phyloP scores from a whole-genome alignment of 129 eudicot species.

The Tanacetum coccineum region DNA sequence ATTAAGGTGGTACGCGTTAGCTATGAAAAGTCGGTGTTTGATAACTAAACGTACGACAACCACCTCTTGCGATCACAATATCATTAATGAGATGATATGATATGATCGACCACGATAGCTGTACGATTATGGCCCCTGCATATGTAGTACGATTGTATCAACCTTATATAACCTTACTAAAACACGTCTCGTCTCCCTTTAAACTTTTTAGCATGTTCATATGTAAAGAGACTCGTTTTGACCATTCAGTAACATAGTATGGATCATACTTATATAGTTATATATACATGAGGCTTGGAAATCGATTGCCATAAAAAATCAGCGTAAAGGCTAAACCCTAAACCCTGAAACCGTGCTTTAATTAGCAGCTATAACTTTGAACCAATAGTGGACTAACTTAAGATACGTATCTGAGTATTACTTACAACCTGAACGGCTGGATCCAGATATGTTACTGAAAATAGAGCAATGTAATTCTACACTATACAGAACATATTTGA shows the following conservation, averaged over 20 bases:
- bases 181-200: not conserved
- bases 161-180: slow-evolving; percentile 1
- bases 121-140: not conserved
- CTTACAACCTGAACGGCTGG: too few species aligned
- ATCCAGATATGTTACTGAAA: too few species aligned
- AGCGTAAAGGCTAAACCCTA: too few species aligned
- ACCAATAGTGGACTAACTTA: too few species aligned
- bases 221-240: slow-evolving; percentile 1
- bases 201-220: not conserved
- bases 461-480: too few species aligned
- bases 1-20: not conserved
- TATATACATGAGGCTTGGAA: not conserved
- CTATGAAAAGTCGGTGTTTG: not conserved
- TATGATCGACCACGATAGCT: not conserved
- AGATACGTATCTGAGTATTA: too few species aligned
- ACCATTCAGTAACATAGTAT: not conserved
- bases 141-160: not conserved
- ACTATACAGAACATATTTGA: too few species aligned
- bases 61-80: not conserved
- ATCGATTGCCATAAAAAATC: too few species aligned
- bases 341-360: too few species aligned
- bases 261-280: not conserved
- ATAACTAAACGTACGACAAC: not conserved
- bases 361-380: not conserved
- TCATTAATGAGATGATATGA: not conserved